phyloP scores from a whole-genome alignment of 2,329 filamentous ascomycete species.

The Colletotrichum sp. region DNA sequence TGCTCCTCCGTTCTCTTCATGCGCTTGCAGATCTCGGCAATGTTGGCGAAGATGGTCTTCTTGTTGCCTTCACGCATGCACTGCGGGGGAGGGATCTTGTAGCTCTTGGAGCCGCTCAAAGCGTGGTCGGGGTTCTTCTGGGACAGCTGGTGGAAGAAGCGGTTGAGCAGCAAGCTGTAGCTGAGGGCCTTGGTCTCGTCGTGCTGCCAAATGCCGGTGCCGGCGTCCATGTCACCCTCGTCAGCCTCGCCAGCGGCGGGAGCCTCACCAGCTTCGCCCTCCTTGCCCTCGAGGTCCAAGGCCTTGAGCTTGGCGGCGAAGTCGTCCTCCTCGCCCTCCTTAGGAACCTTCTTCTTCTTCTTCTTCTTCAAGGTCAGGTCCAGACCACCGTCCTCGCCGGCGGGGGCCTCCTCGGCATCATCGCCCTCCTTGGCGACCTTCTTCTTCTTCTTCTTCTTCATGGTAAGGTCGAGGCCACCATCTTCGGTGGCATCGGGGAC shows the following conservation, averaged over 20 bases:
- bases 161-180: constrained; percentile 84
- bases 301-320: constrained; percentile 67
- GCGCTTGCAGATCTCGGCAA: constrained; percentile 97
- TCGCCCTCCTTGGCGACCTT: constrained; percentile 61
- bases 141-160: constrained; percentile 94
- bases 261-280: constrained; percentile 66
- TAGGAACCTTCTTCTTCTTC: constrained; percentile 71
- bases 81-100: constrained; percentile 99
- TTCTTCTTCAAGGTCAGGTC: constrained; percentile 79
- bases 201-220: constrained; percentile 91
- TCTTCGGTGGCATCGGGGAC: constrained; percentile 61
- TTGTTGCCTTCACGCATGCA: constrained; percentile 99
- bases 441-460: constrained; percentile 83
- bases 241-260: constrained; percentile 55
- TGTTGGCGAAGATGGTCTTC: constrained; percentile 99
- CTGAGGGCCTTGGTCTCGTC: constrained; percentile 78
- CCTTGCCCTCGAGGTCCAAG: constrained; percentile 65
- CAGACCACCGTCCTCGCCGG: constrained; percentile 56
- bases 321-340: constrained; percentile 68
- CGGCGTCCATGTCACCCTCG: constrained; percentile 82
- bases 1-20: constrained; percentile 99
- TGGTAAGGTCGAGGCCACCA: constrained; percentile 51
- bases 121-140: constrained; percentile 97
- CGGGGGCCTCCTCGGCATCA: constrained; percentile 51
- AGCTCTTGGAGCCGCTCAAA: constrained; percentile 86